phyloP scores from a whole-genome alignment of 164 flowering plant species.

The Aristolochia contorta region DNA sequence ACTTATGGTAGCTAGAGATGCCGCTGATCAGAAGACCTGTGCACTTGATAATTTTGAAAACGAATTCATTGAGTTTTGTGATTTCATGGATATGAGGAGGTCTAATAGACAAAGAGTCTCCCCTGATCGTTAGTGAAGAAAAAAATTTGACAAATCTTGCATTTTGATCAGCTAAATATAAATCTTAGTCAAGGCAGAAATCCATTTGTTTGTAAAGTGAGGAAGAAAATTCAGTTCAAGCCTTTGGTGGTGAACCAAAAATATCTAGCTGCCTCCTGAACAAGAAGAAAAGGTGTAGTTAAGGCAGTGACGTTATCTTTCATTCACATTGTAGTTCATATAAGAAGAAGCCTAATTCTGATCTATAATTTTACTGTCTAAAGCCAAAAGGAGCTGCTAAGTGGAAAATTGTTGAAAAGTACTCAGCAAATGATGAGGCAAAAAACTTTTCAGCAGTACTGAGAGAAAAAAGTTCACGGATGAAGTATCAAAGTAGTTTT shows the following conservation, averaged over 20 bases:
- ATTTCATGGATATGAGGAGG: conserved; percentile 38
- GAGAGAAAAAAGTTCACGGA: no score
- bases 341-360: not conserved
- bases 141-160: not conserved
- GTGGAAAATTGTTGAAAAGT: not conserved
- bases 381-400: not conserved
- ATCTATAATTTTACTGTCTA: not conserved
- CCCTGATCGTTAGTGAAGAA: conserved; percentile 45
- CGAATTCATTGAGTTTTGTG: conserved; percentile 12
- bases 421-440: not conserved
- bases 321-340: no score
- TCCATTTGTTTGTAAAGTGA: no score
- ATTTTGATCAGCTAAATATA: not conserved
- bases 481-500: no score
- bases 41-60: conserved; percentile 12
- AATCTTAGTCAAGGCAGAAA: not conserved
- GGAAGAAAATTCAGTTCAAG: no score
- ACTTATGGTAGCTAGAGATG: conserved; percentile 9
- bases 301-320: no score
- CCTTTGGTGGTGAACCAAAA: not conserved
- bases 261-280: not conserved
- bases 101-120: conserved; percentile 57
- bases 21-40: conserved; percentile 9
- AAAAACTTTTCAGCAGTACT: no score
- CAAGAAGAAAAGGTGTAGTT: no score